Evolutionary conservation across 495 filamentous ascomycete species (phyloP).

Genomic region (Penicillium cinerascens): DNA sequence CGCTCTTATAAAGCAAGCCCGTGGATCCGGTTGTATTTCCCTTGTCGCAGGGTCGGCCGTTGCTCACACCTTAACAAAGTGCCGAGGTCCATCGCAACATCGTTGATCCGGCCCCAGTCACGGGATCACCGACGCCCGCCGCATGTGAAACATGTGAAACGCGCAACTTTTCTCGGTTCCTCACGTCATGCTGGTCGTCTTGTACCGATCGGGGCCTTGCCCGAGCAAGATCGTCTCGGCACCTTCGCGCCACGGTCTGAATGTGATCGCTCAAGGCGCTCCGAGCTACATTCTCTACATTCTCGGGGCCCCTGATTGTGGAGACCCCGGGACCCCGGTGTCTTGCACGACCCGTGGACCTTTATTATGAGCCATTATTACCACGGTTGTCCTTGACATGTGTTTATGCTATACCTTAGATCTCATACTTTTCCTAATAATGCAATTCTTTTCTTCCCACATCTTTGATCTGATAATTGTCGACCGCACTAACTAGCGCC

Average conservation of each 20-base stretch:
- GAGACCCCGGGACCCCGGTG: constrained; percentile 1
- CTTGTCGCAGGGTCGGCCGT: constrained; percentile 27
- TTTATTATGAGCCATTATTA: neutral
- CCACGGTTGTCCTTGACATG: neutral
- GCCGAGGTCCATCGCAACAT: constrained; percentile 41
- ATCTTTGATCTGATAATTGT: neutral
- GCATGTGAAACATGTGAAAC: constrained; percentile 13
- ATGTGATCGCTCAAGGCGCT: constrained; percentile 6
- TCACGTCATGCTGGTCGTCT: constrained; percentile 5
- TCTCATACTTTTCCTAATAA: neutral
- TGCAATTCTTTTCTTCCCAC: neutral
- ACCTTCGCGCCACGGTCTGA: neutral
- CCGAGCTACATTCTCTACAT: neutral
- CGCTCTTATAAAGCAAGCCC: constrained; percentile 25
- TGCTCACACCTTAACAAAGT: constrained; percentile 20
- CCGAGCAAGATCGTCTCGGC: constrained; percentile 2
- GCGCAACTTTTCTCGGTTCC: neutral
- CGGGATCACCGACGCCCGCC: constrained; percentile 20
- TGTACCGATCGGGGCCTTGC: neutral
- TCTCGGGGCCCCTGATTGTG: constrained; percentile 1
- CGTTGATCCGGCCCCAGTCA: constrained; percentile 34
- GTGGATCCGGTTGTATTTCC: constrained; percentile 31
- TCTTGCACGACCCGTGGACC: neutral
- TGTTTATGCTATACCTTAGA: neutral
- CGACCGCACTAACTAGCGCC: neutral